Evolutionary conservation across 176 grass and related monocot species (phyloP), one percentile per base, ranked within the genome.

Genomic region (Aegilops speltoides): DNA sequence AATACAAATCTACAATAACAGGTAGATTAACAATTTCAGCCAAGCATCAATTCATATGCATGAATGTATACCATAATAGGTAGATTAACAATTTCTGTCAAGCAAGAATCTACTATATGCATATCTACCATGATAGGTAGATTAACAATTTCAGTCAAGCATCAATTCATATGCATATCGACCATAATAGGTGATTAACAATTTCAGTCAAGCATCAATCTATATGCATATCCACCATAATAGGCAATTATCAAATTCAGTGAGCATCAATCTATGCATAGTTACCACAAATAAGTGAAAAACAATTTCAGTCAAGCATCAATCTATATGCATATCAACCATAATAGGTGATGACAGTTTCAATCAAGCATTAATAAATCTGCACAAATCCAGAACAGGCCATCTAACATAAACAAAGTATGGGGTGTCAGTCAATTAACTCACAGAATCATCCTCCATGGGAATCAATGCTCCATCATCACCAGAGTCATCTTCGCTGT

Each of bases 371-470:
- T 41, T 3, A 11, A 73, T 40, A 10, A 12, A 29, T 10, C 2
- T 32, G 11, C 2, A 31, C 2, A 34, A 34, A 78, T 8, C 29
- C 22, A 64, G 24, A 72, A 3, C 56, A 59, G 56, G 56, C 19
- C 19, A 20, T 56, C 1, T 59, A 20, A 22, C 56, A 59, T 22
- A 22, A 59, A 59, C 7, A 59, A 59, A 59, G 3, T 22, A 59
- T 22, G 7, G 56, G 56, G 20, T 19, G 50, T 19, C 37, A 83
- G 48, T 52, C 37, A 83, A 50, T 12, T 20, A 74, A 7, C 92
- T 87, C 3, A 88, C 91, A 83, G 82, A 83, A 57, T 90, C 88
- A 74, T 78, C 85, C 0, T 19, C 56, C 56, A 54, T 19, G 16
- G 50, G 50, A 54, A 54, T 54, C 50, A 54, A 19, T 19, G 48